These are phyloP conservation scores for Exophiala mesophila DNA, from an alignment of 2,329 filamentous ascomycete genomes.

Conservation along the genomic window DNA sequence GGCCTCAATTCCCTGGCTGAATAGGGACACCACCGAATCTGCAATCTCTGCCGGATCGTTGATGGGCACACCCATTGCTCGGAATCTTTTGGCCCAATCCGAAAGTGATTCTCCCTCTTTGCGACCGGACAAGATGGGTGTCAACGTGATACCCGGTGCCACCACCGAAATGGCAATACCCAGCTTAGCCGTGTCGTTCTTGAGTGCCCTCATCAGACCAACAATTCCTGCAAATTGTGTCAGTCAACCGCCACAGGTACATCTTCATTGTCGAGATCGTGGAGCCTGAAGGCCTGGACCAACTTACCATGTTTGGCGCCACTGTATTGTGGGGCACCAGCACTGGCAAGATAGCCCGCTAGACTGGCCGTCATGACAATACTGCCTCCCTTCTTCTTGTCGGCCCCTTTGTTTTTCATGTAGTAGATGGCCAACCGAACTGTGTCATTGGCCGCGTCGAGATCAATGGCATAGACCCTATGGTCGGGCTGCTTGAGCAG, in stretches of 20 bases:
- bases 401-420: constrained; percentile 32
- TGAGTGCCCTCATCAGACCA: constrained; percentile 47
- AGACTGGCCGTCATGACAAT: constrained; percentile 47
- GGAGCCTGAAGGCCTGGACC: too few species aligned
- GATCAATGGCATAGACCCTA: constrained; percentile 42
- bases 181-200: constrained; percentile 44
- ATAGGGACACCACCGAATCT: constrained; percentile 41
- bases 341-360: constrained; percentile 46
- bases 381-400: constrained; percentile 36
- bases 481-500: constrained; percentile 44
- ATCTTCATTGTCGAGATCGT: too few species aligned
- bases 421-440: constrained; percentile 47
- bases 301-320: constrained; percentile 46
- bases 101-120: constrained; percentile 32
- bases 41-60: constrained; percentile 44
- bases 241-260: neutral
- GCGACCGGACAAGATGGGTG: constrained; percentile 39
- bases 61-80: constrained; percentile 42
- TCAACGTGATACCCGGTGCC: constrained; percentile 47
- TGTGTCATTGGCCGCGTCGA: constrained; percentile 44
- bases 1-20: constrained; percentile 39
- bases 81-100: constrained; percentile 43
- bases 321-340: constrained; percentile 45
- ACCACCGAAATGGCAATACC: constrained; percentile 45
- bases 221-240: constrained; percentile 35